phyloP scores from a whole-genome alignment of 371 early-diverging fungal genomes.

The Pancytospora philotis region DNA sequence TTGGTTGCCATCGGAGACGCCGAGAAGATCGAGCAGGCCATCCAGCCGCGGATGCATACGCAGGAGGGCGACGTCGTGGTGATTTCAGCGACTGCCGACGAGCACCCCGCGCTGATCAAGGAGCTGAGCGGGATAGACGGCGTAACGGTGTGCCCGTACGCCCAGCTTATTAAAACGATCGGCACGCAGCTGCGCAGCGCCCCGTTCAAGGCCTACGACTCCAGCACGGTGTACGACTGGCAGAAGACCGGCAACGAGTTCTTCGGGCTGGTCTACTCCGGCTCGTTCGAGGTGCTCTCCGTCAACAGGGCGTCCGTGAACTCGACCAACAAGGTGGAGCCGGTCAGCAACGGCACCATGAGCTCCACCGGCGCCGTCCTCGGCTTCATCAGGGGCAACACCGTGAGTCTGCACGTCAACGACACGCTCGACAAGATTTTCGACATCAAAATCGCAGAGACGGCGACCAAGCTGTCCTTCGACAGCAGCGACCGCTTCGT shows the following conservation, averaged over 20 bases:
- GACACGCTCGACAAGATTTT: conserved; percentile 18
- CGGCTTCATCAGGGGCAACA: conserved; percentile 18
- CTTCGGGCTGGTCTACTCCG: conserved; percentile 2
- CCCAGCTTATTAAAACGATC: background rate
- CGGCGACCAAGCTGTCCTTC: conserved; percentile 9
- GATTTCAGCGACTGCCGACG: background rate
- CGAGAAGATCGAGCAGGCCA: conserved; percentile 2
- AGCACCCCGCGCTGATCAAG: background rate
- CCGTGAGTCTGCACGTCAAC: background rate
- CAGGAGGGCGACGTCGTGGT: background rate
- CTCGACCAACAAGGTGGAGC: background rate
- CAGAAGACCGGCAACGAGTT: conserved; percentile 19
- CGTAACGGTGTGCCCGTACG: conserved; percentile 7
- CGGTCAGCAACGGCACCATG: background rate
- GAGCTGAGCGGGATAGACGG: background rate
- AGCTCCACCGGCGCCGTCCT: conserved; percentile 10
- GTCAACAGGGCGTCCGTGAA: conserved; percentile 12
- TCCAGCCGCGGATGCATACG: background rate
- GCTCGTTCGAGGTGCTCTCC: background rate
- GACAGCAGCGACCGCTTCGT: conserved; percentile 13
- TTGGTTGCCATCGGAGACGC: conserved; percentile 16
- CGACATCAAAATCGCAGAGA: background rate
- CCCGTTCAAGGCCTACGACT: conserved; percentile 2
- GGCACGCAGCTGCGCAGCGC: background rate
- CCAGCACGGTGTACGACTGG: conserved; percentile 3